Evolutionary conservation across 2,329 filamentous ascomycete species (phyloP).

Genomic region (Falciphora oryzae): DNA sequence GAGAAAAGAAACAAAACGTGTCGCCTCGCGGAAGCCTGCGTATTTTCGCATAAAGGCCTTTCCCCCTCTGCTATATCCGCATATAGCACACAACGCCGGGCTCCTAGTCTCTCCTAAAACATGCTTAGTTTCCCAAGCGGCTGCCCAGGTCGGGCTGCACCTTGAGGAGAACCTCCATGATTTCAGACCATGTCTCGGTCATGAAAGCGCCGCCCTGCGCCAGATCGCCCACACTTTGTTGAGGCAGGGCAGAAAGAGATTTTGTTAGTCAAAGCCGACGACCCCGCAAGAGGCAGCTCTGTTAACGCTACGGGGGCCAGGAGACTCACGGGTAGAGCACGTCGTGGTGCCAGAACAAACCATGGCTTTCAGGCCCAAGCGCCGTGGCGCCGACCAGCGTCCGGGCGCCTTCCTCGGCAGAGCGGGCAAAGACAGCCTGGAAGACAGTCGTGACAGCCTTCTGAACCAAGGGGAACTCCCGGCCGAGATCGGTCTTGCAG

Average conservation of each 20-base stretch:
- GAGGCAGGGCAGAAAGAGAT: background rate
- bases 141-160: background rate
- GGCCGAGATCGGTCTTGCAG: conserved; percentile 11
- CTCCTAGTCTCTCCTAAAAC: too few species aligned
- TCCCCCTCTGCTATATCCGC: too few species aligned
- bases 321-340: conserved; percentile 9
- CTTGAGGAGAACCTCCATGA: background rate
- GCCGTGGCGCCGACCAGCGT: conserved; percentile 12
- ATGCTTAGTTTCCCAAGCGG: background rate
- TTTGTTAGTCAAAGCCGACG: background rate
- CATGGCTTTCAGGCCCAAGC: conserved; percentile 12
- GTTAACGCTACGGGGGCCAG: background rate
- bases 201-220: conserved; percentile 5
- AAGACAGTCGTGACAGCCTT: background rate
- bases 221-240: conserved; percentile 6
- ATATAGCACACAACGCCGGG: too few species aligned
- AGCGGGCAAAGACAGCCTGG: conserved; percentile 2
- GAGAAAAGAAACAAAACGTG: too few species aligned
- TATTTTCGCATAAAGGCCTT: too few species aligned
- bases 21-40: too few species aligned
- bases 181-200: conserved; percentile 4
- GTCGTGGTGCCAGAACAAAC: conserved; percentile 14
- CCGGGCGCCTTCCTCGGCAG: conserved; percentile 11
- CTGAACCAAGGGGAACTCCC: conserved; percentile 3
- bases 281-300: too few species aligned